A percentile compares a stretch with the other conserved stretches of the same genome.
phyloP scores from a whole-genome alignment of 1,139 yeast genomes.

The Saccharomyces hybrid region DNA sequence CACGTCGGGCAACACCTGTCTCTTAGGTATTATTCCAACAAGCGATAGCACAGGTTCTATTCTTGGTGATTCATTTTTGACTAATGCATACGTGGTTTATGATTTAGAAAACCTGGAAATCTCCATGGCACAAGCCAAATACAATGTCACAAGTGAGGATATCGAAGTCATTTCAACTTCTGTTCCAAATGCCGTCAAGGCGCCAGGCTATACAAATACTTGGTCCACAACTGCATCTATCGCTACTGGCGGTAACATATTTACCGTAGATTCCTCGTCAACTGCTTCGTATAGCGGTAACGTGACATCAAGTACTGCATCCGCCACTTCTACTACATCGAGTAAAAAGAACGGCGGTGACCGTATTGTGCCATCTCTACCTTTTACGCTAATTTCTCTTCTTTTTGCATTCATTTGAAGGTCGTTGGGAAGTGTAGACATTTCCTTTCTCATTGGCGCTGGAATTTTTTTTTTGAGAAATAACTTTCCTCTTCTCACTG shows the following conservation, averaged over 20 bases:
- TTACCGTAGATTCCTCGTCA: conserved; percentile 12
- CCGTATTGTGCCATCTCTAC: background rate
- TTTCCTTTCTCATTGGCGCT: background rate
- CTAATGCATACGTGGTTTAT: conserved; percentile 66
- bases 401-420: background rate
- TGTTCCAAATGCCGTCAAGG: conserved; percentile 43
- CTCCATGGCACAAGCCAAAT: conserved; percentile 55
- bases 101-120: conserved; percentile 59
- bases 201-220: conserved; percentile 35
- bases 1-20: conserved; percentile 27
- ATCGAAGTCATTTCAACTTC: conserved; percentile 38
- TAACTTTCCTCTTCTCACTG: background rate
- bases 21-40: conserved; percentile 30
- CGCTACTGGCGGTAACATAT: conserved; percentile 19
- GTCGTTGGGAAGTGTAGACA: background rate
- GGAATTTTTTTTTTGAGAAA: background rate
- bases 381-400: background rate
- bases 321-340: background rate
- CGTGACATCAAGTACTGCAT: background rate
- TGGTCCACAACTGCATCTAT: conserved; percentile 24
- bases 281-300: background rate
- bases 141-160: conserved; percentile 34
- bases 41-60: conserved; percentile 28
- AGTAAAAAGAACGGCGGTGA: background rate
- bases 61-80: conserved; percentile 65